Evolutionary conservation across 1,284 basidiomycete species (phyloP), one percentile per base, ranked within the genome.

Genomic region (Apiotrichum domesticum): DNA sequence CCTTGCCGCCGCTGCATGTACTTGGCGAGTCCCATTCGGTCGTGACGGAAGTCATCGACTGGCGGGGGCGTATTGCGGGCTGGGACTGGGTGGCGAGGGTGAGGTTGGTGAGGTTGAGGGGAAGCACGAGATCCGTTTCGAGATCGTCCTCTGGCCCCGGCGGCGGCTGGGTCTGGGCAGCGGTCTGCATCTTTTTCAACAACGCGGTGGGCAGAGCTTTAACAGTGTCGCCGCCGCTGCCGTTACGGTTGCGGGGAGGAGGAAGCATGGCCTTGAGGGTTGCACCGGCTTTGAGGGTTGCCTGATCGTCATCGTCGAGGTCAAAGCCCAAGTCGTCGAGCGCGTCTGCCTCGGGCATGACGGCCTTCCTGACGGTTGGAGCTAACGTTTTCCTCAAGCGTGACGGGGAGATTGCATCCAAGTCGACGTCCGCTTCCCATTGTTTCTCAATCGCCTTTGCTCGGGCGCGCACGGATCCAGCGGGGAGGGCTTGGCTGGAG

Each of bases 191-290:
- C 47, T 49, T 49, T 11, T 42, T 13, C 32, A 46, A n/a, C 35
- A 44, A 21, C 14, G 29, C 42, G 39, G 39, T 54, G n/a, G 51
- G 41, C 9, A 41, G 51, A 8, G 35, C 52, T 40, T 56, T 53
- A 44, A 58, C 51, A 37, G 58, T 63, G 41, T 44, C 51, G 42
- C 45, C 33, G 46, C 42, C 57, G 48, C 55, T 48, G 47, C 53
- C 40, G 46, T 56, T 57, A 52, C 52, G 42, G 32, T 48, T n/a
- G 14, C 62, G 57, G 1, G 66, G 67, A 10, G 68, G 70, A 1
- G 72, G 73, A 11, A 75, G 56, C 56, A 70, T 62, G 11, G 71
- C 73, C 64, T 71, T 73, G 53, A 73, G 58, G 6, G 70, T 71
- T 0, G 67, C 68, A 8, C 70, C 67, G 8, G 72, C 73, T 60